These are phyloP conservation scores for Rehmannia glutinosa DNA, from an alignment of 257 asterid genomes.

Conservation along the genomic window DNA sequence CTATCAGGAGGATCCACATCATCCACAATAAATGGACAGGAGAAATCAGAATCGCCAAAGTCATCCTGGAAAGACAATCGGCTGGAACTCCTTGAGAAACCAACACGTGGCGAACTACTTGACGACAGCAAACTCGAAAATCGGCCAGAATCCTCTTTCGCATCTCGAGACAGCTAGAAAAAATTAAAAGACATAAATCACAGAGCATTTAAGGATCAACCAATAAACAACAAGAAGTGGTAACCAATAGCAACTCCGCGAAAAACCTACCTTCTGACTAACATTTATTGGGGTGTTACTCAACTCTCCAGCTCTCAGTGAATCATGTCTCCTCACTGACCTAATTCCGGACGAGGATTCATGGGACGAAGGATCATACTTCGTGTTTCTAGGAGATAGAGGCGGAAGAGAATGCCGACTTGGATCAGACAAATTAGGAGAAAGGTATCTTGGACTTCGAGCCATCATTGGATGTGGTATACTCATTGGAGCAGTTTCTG, in stretches of 20 bases:
- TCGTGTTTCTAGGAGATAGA: slow-evolving; percentile 64
- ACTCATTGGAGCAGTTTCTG: too few relatives aligned
- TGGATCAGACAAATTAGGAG: slow-evolving; percentile 90
- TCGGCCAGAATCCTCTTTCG: slow-evolving; percentile 94
- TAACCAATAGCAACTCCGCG: not conserved
- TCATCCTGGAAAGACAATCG: slow-evolving; percentile 95
- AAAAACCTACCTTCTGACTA: slow-evolving; percentile 59
- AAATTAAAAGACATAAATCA: slow-evolving; percentile 8
- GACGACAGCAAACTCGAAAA: slow-evolving; percentile 84
- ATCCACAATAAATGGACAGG: slow-evolving; percentile 95
- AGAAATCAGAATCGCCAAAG: slow-evolving; percentile 71
- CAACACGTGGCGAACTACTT: slow-evolving; percentile 89
- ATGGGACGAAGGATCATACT: slow-evolving; percentile 71
- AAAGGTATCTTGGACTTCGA: slow-evolving; percentile 69
- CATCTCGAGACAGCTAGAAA: slow-evolving; percentile 66
- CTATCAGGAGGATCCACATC: slow-evolving; percentile 77
- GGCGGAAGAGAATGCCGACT: slow-evolving; percentile 87
- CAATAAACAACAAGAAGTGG: slow-evolving; percentile 21
- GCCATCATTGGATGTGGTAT: slow-evolving; percentile 82
- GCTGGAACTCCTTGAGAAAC: slow-evolving; percentile 93
- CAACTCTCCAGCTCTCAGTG: slow-evolving; percentile 58
- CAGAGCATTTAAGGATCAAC: not conserved
- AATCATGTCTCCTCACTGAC: slow-evolving; percentile 62
- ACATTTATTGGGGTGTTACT: slow-evolving; percentile 41
- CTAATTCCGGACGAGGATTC: slow-evolving; percentile 76